Conservation (phyloP, 2,329 filamentous ascomycete genomes). For the Allantophomopsis lycopodina region DNA sequence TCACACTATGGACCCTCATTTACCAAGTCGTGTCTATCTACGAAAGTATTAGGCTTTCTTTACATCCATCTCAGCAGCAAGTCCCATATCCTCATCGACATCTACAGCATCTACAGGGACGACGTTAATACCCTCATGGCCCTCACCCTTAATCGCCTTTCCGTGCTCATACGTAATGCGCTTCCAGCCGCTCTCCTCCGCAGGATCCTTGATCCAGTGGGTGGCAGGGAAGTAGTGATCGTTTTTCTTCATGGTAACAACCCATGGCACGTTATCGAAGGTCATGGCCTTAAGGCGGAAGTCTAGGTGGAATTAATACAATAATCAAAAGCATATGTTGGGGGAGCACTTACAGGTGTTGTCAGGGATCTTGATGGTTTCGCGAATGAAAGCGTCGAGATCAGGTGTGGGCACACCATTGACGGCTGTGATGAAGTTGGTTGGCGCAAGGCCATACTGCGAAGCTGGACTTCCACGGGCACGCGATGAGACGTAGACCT, state of each 20-base stretch:
- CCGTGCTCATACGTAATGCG: constrained; percentile 47
- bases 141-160: constrained; percentile 37
- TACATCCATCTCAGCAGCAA: too few relatives aligned
- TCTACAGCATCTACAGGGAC: constrained; percentile 13
- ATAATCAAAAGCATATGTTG: neutral
- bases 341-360: constrained; percentile 60
- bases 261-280: constrained; percentile 96
- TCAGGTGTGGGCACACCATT: constrained; percentile 80
- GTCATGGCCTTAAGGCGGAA: constrained; percentile 96
- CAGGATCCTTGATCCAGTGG: constrained; percentile 52
- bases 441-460: constrained; percentile 85
- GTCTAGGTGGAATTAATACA: constrained; percentile 31
- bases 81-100: constrained; percentile 6
- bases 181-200: constrained; percentile 46
- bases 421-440: constrained; percentile 94
- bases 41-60: too few relatives aligned
- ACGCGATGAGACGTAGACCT: constrained; percentile 87
- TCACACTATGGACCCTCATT: too few relatives aligned
- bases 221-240: constrained; percentile 81
- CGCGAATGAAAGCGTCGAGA: constrained; percentile 64
- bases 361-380: constrained; percentile 79
- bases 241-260: constrained; percentile 99
- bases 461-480: constrained; percentile 73
- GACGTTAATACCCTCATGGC: constrained; percentile 18
- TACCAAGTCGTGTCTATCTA: too few relatives aligned